Percentiles rank a stretch among this genome's conserved stretches.
phyloP scores from a whole-genome alignment of 345 rosid species.

The Arabidopsis arenosa region DNA sequence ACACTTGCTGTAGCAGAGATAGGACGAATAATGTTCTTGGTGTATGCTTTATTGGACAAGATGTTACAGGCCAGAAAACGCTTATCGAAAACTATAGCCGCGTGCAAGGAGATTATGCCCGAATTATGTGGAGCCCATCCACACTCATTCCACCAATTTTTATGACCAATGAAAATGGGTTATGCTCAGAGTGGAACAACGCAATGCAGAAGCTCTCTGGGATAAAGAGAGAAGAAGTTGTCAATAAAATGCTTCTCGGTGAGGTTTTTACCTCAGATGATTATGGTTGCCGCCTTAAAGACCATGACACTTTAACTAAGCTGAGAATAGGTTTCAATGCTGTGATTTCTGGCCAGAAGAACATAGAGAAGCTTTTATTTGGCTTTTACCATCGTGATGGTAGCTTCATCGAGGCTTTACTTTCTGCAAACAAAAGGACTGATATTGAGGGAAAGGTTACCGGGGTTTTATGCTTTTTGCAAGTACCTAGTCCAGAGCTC shows the following conservation, averaged over 20 bases:
- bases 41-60: slow-evolving; percentile 85
- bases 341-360: slow-evolving; percentile 58
- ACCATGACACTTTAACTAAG: slow-evolving; percentile 70
- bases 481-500: slow-evolving; percentile 79
- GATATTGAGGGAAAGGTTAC: slow-evolving; percentile 65
- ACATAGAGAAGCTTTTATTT: slow-evolving; percentile 62
- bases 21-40: slow-evolving; percentile 61
- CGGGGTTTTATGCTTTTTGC: slow-evolving; percentile 76
- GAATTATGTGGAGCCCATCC: slow-evolving; percentile 68
- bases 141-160: slow-evolving; percentile 87
- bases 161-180: slow-evolving; percentile 67
- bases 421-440: slow-evolving; percentile 66
- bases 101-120: slow-evolving; percentile 73
- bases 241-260: slow-evolving; percentile 68
- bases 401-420: slow-evolving; percentile 66
- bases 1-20: slow-evolving; percentile 81
- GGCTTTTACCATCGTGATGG: slow-evolving; percentile 71
- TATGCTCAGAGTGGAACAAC: slow-evolving; percentile 80
- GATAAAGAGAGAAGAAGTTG: slow-evolving; percentile 72
- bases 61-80: slow-evolving; percentile 66
- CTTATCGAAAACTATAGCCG: slow-evolving; percentile 62
- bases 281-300: slow-evolving; percentile 71
- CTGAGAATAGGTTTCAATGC: slow-evolving; percentile 66
- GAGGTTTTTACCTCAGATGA: slow-evolving; percentile 69
- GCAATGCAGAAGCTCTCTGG: slow-evolving; percentile 87